Evolutionary conservation across 805 yeast genomes (phyloP), one percentile per base, ranked within the genome.

Genomic region (Starmerella ratchasimensis): DNA sequence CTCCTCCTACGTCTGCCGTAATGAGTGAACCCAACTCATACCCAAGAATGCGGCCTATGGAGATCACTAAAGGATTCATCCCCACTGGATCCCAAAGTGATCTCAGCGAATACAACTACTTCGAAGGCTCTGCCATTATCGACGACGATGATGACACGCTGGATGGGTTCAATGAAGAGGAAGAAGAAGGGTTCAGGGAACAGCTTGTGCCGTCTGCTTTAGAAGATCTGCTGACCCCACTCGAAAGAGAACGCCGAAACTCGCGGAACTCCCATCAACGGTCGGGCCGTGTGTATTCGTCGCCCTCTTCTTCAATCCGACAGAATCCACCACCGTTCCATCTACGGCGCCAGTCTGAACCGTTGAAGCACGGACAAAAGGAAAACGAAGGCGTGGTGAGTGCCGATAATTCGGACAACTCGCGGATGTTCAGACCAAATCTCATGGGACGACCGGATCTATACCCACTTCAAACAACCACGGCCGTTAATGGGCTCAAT

Each of bases 201-300:
- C 93, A 80, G 52, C 79, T 73, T 48, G 79, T 84, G 3, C 96
- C 96, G 1, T 74, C 77, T 5, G 72, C 86, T 21, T 60, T 84
- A 27, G 71, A 76, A n/a, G 94, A 82, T 46, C 61, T 83, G 34
- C 60, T 86, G 34, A 81, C 93, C 0, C 93, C 93, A 0, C 80
- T 73, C 47, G 94, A 84, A 53, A 58, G 79, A 16, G 63, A 76
- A 48, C 66, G 94, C 32, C 72, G 83, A 43, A 68, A 65, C 35
- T 75, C 84, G 9, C 64, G 82, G 10, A 49, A 34, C 10, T 45
- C 48, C 10, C 41, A 33, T 11, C 39, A 31, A 11, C 39, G 40
- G 21, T 32, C 41, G 3, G 46, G 46, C 30, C 24, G 43, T 3
- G 44, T 43, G 14, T 36, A 33, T 16, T 42, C 45, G 9, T 34